Conservation (phyloP, 495 filamentous ascomycete genomes). For the Hapsidospora chrysogenum region DNA sequence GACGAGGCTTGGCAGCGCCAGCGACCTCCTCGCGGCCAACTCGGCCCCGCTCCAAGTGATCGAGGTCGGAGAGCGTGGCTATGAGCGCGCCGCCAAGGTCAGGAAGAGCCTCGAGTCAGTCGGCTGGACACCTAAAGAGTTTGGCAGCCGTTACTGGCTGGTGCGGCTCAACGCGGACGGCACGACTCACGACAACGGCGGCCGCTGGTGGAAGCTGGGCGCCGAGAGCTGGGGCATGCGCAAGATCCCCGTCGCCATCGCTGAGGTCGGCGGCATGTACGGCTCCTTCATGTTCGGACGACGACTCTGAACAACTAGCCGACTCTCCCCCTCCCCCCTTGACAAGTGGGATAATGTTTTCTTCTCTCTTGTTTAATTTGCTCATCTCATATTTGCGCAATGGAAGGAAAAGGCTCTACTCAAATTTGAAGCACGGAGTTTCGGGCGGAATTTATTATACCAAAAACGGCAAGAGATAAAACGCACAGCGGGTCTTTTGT, state of each 20-base stretch:
- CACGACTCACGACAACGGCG: constrained; percentile 25
- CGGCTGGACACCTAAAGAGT: constrained; percentile 55
- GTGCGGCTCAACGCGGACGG: constrained; percentile 34
- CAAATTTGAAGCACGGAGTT: too few species aligned
- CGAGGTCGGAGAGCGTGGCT: constrained; percentile 59
- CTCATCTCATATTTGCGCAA: too few species aligned
- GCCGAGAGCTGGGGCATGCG: constrained; percentile 79
- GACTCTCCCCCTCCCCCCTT: too few species aligned
- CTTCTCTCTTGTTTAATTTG: too few species aligned
- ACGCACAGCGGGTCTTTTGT: too few species aligned
- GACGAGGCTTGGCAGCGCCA: constrained; percentile 41
- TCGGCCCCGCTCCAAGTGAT: constrained; percentile 65
- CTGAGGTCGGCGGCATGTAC: constrained; percentile 74
- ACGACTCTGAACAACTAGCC: constrained; percentile 28
- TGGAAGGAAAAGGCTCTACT: too few species aligned
- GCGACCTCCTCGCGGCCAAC: constrained; percentile 39
- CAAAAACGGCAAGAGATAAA: too few species aligned
- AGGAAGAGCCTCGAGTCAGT: constrained; percentile 18
- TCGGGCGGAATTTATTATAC: too few species aligned
- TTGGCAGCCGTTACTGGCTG: constrained; percentile 47
- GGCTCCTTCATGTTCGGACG: constrained; percentile 67
- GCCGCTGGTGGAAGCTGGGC: constrained; percentile 72
- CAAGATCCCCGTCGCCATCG: constrained; percentile 62
- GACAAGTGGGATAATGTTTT: too few species aligned
- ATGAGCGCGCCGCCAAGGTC: constrained; percentile 39